Evolutionary conservation across 2,329 filamentous ascomycete species (phyloP).

Genomic region (Apiospora pterosperma): DNA sequence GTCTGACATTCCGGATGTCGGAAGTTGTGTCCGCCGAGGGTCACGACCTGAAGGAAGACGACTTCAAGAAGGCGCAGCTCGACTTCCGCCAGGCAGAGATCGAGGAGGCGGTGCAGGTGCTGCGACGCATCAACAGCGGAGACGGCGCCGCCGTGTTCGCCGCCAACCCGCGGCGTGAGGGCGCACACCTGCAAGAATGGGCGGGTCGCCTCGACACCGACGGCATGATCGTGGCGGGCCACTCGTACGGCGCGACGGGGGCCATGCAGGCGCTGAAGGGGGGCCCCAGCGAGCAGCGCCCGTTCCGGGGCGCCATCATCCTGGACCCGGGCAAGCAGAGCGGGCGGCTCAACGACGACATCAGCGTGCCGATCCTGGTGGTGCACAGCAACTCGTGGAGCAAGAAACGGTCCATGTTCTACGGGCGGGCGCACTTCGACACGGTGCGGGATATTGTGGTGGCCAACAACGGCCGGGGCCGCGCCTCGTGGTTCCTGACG

Average conservation of each 20-base stretch:
- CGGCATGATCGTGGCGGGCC: constrained; percentile 56
- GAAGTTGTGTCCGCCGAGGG: constrained; percentile 33
- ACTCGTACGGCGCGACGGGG: constrained; percentile 64
- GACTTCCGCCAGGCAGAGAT: constrained; percentile 49
- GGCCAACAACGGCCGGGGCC: constrained; percentile 38
- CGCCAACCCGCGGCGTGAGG: constrained; percentile 46
- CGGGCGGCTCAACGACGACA: constrained; percentile 57
- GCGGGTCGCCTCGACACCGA: constrained; percentile 49
- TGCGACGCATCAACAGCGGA: constrained; percentile 38
- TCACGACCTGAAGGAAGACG: constrained; percentile 20
- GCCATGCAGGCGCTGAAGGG: constrained; percentile 57
- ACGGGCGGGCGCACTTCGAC: constrained; percentile 61
- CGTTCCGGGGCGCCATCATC: constrained; percentile 55
- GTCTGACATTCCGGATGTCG: constrained; percentile 31
- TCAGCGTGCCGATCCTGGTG: constrained; percentile 56
- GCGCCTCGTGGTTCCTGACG: constrained; percentile 52
- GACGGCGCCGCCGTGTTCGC: constrained; percentile 30
- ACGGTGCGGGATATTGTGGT: constrained; percentile 55
- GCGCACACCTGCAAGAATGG: constrained; percentile 45
- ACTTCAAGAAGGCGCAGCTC: constrained; percentile 44
- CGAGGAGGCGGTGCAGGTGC: constrained; percentile 37
- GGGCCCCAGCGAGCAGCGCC: constrained; percentile 37
- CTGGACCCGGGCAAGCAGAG: constrained; percentile 65
- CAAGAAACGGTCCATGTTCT: constrained; percentile 52
- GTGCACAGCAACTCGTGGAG: constrained; percentile 67